phyloP scores from a whole-genome alignment of 1,284 basidiomycete genomes.

The Moniliophthora roreri region DNA sequence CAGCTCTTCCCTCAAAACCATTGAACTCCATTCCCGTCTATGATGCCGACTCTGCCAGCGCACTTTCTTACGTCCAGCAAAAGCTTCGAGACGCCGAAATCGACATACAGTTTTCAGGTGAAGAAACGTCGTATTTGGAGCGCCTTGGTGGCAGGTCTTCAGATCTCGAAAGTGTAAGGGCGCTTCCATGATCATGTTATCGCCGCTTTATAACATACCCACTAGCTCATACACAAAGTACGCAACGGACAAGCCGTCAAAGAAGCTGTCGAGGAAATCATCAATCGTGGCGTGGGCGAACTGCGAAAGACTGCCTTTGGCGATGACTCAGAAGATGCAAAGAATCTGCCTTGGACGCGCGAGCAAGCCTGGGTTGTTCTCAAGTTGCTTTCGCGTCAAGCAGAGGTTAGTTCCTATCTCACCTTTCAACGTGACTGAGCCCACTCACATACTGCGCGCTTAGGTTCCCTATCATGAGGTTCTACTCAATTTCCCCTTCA shows the following conservation, averaged over 20 bases:
- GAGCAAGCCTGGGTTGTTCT: conserved; percentile 90
- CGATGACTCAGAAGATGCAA: conserved; percentile 87
- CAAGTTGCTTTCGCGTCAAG: conserved; percentile 66
- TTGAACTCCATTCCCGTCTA: conserved; percentile 76
- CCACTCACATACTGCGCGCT: background rate
- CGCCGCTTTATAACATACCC: conserved; percentile 1
- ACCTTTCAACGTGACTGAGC: background rate
- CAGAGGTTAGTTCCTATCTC: conserved; percentile 53
- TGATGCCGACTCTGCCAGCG: conserved; percentile 84
- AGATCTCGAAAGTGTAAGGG: conserved; percentile 80
- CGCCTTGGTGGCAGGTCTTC: conserved; percentile 86
- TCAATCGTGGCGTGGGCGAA: conserved; percentile 78
- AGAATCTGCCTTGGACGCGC: conserved; percentile 79
- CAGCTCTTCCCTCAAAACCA: conserved; percentile 86
- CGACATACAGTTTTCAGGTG: conserved; percentile 46
- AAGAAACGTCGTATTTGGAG: conserved; percentile 60
- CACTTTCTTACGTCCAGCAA: conserved; percentile 79
- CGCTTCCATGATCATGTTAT: no score
- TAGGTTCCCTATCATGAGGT: conserved; percentile 84
- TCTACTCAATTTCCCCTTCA: conserved; percentile 87
- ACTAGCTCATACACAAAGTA: conserved; percentile 83
- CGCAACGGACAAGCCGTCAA: conserved; percentile 70
- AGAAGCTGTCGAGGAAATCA: conserved; percentile 88
- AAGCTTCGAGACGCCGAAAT: conserved; percentile 69
- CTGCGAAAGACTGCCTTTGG: conserved; percentile 92